A percentile compares a stretch with the other conserved stretches of the same genome.
Evolutionary conservation across 1,284 basidiomycete genomes (phyloP).

Genomic region (Sphagnurus paluster): DNA sequence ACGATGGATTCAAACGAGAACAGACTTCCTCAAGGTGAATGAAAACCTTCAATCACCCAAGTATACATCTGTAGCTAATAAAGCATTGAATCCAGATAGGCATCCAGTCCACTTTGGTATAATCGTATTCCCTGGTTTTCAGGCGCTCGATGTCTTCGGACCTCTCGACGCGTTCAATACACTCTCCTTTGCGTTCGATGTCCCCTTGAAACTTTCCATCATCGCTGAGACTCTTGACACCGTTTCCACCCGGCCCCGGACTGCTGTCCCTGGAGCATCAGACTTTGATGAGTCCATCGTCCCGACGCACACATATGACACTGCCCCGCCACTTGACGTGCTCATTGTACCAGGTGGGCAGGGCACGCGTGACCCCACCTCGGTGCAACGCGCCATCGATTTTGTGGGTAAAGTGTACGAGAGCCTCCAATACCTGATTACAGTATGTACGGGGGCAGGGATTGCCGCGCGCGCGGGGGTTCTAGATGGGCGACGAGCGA

Average conservation of each 20-base stretch:
- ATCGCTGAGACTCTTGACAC: constrained; percentile 30
- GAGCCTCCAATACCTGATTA: constrained; percentile 39
- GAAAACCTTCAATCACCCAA: too few relatives aligned
- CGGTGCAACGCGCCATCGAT: constrained; percentile 17
- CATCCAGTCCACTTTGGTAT: constrained; percentile 30
- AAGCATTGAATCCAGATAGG: constrained; percentile 3
- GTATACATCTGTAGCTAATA: too few relatives aligned
- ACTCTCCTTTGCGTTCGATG: too few relatives aligned
- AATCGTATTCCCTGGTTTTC: constrained; percentile 36
- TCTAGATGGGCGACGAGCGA: constrained; percentile 40
- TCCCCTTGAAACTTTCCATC: too few relatives aligned
- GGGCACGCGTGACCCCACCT: constrained; percentile 20
- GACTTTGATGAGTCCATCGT: constrained; percentile 31
- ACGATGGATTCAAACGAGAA: too few relatives aligned
- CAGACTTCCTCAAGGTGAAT: too few relatives aligned
- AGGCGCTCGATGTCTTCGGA: constrained; percentile 45
- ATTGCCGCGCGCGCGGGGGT: constrained; percentile 39
- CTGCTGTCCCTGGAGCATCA: neutral
- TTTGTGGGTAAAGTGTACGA: constrained; percentile 37
- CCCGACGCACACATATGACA: constrained; percentile 34
- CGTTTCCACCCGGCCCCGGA: constrained; percentile 32
- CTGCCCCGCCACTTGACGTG: constrained; percentile 40
- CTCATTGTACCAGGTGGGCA: constrained; percentile 43
- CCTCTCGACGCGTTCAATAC: constrained; percentile 34
- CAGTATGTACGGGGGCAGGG: constrained; percentile 44